phyloP scores from a whole-genome alignment of 176 grass and related monocot genomes.

The bread wheat (Triticum aestivum) region IWGSC_CS_RefSeq_v2.1 NC_057800.1:599789861-599790360 shows the following conservation, averaged over 20 bases:
- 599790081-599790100: background rate
- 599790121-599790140: background rate
- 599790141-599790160: background rate
- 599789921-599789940: background rate
- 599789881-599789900: background rate
- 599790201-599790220: background rate
- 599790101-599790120: background rate
- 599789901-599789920: background rate
- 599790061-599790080: background rate
- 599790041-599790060: background rate
- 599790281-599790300: no score
- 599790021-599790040: background rate
- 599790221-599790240: background rate
- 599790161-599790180: background rate
- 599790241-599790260: background rate
- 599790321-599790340: no score
- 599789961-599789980: background rate
- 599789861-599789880: background rate
- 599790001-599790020: background rate
- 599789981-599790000: background rate
- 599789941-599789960: background rate
- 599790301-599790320: no score
- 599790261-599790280: no score
- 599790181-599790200: background rate
- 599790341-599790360: no score